A percentile compares a stretch with the other conserved stretches of the same genome.
These are phyloP conservation scores for Blastobotrys apis DNA, from an alignment of 1,139 yeast genomes.

Conservation along the genomic window DNA sequence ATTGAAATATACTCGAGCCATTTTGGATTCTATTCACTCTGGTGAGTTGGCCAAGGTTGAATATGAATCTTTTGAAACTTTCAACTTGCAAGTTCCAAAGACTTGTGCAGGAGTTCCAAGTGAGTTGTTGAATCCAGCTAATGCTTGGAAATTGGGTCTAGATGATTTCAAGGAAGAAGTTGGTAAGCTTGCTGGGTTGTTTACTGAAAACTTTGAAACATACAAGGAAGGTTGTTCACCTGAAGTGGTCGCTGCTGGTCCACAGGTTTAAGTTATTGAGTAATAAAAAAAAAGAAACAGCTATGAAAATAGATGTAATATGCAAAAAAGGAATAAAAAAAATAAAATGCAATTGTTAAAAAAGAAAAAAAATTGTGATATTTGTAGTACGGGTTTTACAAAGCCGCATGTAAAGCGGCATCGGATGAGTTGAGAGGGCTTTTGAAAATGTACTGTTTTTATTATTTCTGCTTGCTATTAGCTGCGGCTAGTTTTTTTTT, in stretches of 20 bases:
- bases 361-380: too few species aligned
- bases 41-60: slow-evolving; percentile 80
- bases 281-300: too few species aligned
- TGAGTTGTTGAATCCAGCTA: slow-evolving; percentile 82
- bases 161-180: slow-evolving; percentile 68
- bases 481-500: too few species aligned
- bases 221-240: slow-evolving; percentile 78
- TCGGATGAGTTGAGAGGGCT: too few species aligned
- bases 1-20: slow-evolving; percentile 95
- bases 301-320: too few species aligned
- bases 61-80: slow-evolving; percentile 79
- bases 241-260: slow-evolving; percentile 94
- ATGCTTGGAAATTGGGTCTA: slow-evolving; percentile 73
- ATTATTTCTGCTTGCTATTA: too few species aligned
- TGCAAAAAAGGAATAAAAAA: too few species aligned
- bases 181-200: slow-evolving; percentile 67
- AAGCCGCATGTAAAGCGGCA: too few species aligned
- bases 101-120: slow-evolving; percentile 76
- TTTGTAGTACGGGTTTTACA: too few species aligned
- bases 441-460: too few species aligned
- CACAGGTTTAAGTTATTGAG: slow-evolving; percentile 36
- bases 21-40: slow-evolving; percentile 89
- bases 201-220: slow-evolving; percentile 79
- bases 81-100: slow-evolving; percentile 85
- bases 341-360: too few species aligned